phyloP scores from a whole-genome alignment of 495 filamentous ascomycete species.

The Hyaloscypha bicolor region DNA sequence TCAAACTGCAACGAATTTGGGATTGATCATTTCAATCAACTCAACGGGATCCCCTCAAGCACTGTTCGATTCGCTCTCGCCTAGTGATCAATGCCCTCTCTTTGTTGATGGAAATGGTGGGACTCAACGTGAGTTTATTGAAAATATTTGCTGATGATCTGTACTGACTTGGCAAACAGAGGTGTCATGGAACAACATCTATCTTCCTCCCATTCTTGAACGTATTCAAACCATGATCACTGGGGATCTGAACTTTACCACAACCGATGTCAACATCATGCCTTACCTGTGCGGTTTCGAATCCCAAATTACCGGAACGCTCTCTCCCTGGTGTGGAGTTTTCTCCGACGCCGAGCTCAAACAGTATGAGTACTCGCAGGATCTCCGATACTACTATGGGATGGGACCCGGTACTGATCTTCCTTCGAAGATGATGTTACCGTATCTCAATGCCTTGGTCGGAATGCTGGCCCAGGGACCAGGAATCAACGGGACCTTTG shows the following conservation, averaged over 20 bases:
- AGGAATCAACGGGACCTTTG: slow-evolving; percentile 41
- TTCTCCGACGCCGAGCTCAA: slow-evolving; percentile 54
- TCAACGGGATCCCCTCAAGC: slow-evolving; percentile 43
- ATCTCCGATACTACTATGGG: slow-evolving; percentile 62
- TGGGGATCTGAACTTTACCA: slow-evolving; percentile 52
- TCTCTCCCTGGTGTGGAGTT: slow-evolving; percentile 55
- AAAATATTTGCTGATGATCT: neutral
- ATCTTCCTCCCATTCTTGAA: slow-evolving; percentile 50
- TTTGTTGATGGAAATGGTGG: slow-evolving; percentile 49
- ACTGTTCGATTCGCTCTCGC: slow-evolving; percentile 54
- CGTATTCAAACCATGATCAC: slow-evolving; percentile 50
- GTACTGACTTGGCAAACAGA: slow-evolving; percentile 1
- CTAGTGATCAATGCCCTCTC: slow-evolving; percentile 57
- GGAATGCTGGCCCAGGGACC: slow-evolving; percentile 48
- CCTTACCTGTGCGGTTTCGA: slow-evolving; percentile 65
- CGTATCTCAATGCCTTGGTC: slow-evolving; percentile 52
- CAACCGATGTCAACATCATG: slow-evolving; percentile 52
- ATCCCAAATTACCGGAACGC: slow-evolving; percentile 55
- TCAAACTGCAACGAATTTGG: slow-evolving; percentile 45
- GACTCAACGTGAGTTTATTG: slow-evolving; percentile 31
- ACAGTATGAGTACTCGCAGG: slow-evolving; percentile 60
- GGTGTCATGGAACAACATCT: slow-evolving; percentile 45
- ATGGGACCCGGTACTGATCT: slow-evolving; percentile 53
- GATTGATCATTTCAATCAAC: slow-evolving; percentile 54
- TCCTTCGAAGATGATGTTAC: slow-evolving; percentile 50